Conservation (phyloP, 169 alveolate species). For the Cryptosporidium bovis region DNA sequence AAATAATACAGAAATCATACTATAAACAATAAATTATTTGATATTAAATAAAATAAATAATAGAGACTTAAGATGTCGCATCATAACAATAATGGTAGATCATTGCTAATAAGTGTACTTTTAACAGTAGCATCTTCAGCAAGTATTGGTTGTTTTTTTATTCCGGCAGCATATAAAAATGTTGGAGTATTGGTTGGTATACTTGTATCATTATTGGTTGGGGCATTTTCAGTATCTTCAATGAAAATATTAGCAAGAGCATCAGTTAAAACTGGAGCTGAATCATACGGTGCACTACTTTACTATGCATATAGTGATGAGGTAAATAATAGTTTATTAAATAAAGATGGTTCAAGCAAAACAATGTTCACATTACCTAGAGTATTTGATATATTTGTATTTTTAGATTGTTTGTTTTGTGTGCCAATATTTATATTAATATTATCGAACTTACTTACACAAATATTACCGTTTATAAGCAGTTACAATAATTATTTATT, state of each 20-base stretch:
- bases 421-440: constrained; percentile 44
- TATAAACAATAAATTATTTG: too few relatives aligned
- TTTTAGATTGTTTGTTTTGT: constrained; percentile 62
- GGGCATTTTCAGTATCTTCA: constrained; percentile 55
- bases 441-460: constrained; percentile 43
- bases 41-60: too few relatives aligned
- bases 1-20: too few relatives aligned
- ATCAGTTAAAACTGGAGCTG: constrained; percentile 33
- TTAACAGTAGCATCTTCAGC: constrained; percentile 33
- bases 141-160: constrained; percentile 64
- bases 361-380: constrained; percentile 57
- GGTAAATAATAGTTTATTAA: constrained; percentile 9
- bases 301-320: constrained; percentile 54
- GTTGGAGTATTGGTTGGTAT: constrained; percentile 43
- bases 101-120: background rate
- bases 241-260: constrained; percentile 59
- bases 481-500: constrained; percentile 6
- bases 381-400: constrained; percentile 51
- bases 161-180: constrained; percentile 36
- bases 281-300: constrained; percentile 55
- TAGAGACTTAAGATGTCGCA: too few relatives aligned
- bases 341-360: constrained; percentile 1
- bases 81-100: too few relatives aligned
- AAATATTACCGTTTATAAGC: constrained; percentile 21
- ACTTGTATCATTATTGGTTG: constrained; percentile 19